Evolutionary conservation across 2,329 filamentous ascomycete genomes (phyloP).

Genomic region (Penicillium glabrum): DNA sequence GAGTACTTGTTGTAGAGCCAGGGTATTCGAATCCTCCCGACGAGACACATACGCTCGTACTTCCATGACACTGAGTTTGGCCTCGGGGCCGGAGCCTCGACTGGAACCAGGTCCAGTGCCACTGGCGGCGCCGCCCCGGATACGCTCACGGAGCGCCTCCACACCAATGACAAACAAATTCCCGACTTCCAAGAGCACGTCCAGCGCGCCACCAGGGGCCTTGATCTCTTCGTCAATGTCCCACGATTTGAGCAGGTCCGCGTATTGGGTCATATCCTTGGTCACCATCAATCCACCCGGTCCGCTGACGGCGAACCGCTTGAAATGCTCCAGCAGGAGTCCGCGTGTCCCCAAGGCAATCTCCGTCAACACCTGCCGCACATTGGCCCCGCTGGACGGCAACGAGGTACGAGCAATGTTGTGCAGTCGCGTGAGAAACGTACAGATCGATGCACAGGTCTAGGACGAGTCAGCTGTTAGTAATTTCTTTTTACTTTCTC

Average conservation of each 20-base stretch:
- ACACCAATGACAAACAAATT: slow-evolving; percentile 92
- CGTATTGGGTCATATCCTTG: slow-evolving; percentile 94
- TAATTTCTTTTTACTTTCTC: neutral
- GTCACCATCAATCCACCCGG: slow-evolving; percentile 93
- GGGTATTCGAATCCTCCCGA: slow-evolving; percentile 78
- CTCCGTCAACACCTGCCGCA: slow-evolving; percentile 79
- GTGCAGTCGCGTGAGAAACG: slow-evolving; percentile 72
- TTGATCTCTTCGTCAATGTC: slow-evolving; percentile 64
- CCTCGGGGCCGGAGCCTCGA: slow-evolving; percentile 44
- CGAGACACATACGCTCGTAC: slow-evolving; percentile 82
- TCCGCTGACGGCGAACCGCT: slow-evolving; percentile 88
- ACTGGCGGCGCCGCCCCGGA: slow-evolving; percentile 57
- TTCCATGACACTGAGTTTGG: slow-evolving; percentile 46
- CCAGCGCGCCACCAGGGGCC: slow-evolving; percentile 59
- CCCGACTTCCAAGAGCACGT: slow-evolving; percentile 88
- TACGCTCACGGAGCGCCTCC: slow-evolving; percentile 71
- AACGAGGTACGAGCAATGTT: slow-evolving; percentile 66
- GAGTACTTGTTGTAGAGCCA: slow-evolving; percentile 80
- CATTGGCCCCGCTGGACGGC: slow-evolving; percentile 65
- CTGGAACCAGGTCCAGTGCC: slow-evolving; percentile 46
- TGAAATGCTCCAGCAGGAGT: slow-evolving; percentile 87
- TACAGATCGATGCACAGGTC: slow-evolving; percentile 78
- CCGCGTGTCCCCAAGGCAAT: slow-evolving; percentile 75
- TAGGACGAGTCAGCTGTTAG: slow-evolving; percentile 14
- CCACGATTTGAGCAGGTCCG: slow-evolving; percentile 81